phyloP scores from a whole-genome alignment of 768 basidiomycete genomes.

The Suillus luteus region DNA sequence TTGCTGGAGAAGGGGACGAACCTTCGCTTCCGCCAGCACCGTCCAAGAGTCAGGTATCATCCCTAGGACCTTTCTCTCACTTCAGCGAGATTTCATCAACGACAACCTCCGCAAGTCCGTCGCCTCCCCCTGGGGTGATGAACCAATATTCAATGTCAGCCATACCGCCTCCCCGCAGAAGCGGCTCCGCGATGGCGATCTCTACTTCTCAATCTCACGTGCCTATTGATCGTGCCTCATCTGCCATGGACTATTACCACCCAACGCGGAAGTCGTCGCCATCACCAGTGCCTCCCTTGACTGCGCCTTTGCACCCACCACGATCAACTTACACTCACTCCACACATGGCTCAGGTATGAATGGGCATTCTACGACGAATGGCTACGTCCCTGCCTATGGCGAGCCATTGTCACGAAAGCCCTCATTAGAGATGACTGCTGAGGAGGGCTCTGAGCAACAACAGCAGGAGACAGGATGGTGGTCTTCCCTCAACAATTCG shows the following conservation, averaged over 20 bases:
- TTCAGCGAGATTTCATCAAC: constrained; percentile 90
- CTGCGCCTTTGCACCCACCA: constrained; percentile 51
- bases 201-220: constrained; percentile 48
- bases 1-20: constrained; percentile 84
- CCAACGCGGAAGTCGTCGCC: constrained; percentile 48
- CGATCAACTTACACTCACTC: constrained; percentile 29
- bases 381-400: constrained; percentile 40
- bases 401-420: constrained; percentile 29
- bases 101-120: constrained; percentile 72
- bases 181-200: constrained; percentile 69
- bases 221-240: constrained; percentile 71
- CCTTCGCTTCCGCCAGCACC: constrained; percentile 40
- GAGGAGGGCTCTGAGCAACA: constrained; percentile 35
- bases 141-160: constrained; percentile 38
- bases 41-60: constrained; percentile 41
- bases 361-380: constrained; percentile 34
- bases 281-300: constrained; percentile 55
- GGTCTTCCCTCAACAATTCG: constrained; percentile 52
- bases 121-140: constrained; percentile 63
- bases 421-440: constrained; percentile 32
- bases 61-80: constrained; percentile 86
- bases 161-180: constrained; percentile 52
- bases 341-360: constrained; percentile 30
- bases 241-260: constrained; percentile 74
- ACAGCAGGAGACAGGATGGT: constrained; percentile 56